Percentiles rank a stretch among this genome's conserved stretches.
Conservation (phyloP, 1,284 basidiomycete genomes). For the Tilletia horrida region DNA sequence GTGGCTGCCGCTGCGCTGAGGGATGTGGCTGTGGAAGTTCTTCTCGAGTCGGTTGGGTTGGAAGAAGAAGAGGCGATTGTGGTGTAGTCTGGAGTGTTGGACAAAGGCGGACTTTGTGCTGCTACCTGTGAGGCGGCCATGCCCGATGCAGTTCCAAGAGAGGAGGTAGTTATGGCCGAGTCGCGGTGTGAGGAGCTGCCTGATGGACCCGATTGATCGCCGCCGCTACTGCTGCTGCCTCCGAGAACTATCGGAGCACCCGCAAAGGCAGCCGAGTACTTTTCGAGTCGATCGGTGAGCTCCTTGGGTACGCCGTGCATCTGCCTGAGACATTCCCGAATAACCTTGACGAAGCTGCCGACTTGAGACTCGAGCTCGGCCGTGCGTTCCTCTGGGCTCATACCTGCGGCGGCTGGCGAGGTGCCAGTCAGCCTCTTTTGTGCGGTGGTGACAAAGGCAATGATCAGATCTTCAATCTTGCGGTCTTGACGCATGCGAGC, state of each 20-base stretch:
- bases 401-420: conserved; percentile 57
- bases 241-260: conserved; percentile 56
- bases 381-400: conserved; percentile 78
- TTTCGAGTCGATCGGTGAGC: conserved; percentile 72
- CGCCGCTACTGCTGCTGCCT: conserved; percentile 14
- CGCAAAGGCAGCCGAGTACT: conserved; percentile 72
- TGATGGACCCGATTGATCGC: background rate
- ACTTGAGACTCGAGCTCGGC: conserved; percentile 86
- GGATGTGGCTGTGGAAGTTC: conserved; percentile 28
- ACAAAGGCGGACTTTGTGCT: conserved; percentile 3
- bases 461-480: conserved; percentile 93
- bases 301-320: conserved; percentile 64
- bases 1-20: conserved; percentile 27
- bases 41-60: conserved; percentile 19
- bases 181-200: background rate
- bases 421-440: conserved; percentile 64
- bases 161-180: background rate
- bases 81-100: background rate
- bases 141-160: background rate
- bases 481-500: conserved; percentile 80
- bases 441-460: conserved; percentile 85
- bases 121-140: background rate
- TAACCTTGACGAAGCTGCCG: conserved; percentile 76
- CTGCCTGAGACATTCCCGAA: conserved; percentile 69
- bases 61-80: conserved; percentile 18